Base-by-base conservation (phyloP, 2,329 filamentous ascomycete genomes). In the Pseudogymnoascus sp. region DNA sequence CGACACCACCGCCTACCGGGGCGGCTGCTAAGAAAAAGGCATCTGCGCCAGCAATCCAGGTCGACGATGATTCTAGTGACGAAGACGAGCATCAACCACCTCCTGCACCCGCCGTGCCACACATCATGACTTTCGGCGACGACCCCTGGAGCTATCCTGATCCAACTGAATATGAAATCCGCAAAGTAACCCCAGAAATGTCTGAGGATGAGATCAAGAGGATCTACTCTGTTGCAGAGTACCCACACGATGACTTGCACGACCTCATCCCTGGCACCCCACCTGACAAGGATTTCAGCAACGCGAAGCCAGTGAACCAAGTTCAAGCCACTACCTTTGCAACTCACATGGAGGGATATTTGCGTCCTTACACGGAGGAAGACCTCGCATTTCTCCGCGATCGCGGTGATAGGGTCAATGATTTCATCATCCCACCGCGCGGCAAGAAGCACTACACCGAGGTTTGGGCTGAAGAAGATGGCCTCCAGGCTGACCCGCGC, bases 241-340 rank as follows among this genome's bases (percentile, higher is more conserved):
- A 94, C 70, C 94, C 94, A 0, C 81, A 80, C 58, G 86, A 82
- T 64, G 89, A 96, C 68, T 79, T 99, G 7, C 80, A 85, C 61
- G 86, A 96, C 69, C 78, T 94, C 65, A 95, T 95, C 64, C 88
- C 92, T 9, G 94, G 94, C 55, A 85, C 88, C 37, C 89, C 92
- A 1, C 92, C 94, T 1, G 92, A 97, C 72, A 91, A 90, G 71
- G 94, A 99, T 75, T 97, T 96, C 69, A 96, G 90, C 71, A 95
- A 84, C 70, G 88, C 90, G 33, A 99, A 97, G 71, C 91, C 92
- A 4, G 86, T 86, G 18, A 95, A 92, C 68, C 94, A 99, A 76
- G 94, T 97, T 71, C 92, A 89, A 71, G 94, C 94, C 65, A 88
- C 84, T 60, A 96, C 92, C 1, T 99, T 99, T 73, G 86, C 88